These are phyloP conservation scores for Orbilia quercus DNA, from an alignment of 2,329 filamentous ascomycete genomes.

Conservation along the genomic window DNA sequence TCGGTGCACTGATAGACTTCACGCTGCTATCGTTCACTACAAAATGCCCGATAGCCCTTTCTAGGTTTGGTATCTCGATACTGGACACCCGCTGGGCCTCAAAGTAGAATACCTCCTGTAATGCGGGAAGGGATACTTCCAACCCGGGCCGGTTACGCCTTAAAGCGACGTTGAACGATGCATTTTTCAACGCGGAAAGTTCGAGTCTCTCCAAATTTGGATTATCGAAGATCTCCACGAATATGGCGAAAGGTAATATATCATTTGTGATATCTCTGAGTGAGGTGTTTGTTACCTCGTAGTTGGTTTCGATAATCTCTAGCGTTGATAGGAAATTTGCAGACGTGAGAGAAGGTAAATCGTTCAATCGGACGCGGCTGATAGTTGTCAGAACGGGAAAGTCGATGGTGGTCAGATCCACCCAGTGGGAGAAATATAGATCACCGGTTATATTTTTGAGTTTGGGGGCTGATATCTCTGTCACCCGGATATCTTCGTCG, in stretches of 20 bases:
- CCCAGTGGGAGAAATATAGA: conserved; percentile 36
- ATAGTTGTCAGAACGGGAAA: conserved; percentile 31
- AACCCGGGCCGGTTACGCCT: conserved; percentile 32
- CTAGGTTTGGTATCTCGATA: conserved; percentile 26
- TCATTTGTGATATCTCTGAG: conserved; percentile 41
- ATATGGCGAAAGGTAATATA: conserved; percentile 24
- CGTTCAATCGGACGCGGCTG: conserved; percentile 31
- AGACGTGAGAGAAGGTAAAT: conserved; percentile 26
- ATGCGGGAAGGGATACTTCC: conserved; percentile 32
- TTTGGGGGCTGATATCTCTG: conserved; percentile 35
- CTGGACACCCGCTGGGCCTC: conserved; percentile 21
- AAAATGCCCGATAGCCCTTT: conserved; percentile 31
- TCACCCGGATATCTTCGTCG: conserved; percentile 21
- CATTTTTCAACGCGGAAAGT: conserved; percentile 32
- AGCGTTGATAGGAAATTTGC: conserved; percentile 35
- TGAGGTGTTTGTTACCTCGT: conserved; percentile 44
- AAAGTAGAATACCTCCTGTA: conserved; percentile 37
- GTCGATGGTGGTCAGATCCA: conserved; percentile 37
- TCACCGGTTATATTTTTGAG: conserved; percentile 15
- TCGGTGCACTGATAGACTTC: conserved; percentile 19
- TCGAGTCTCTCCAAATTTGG: conserved; percentile 22
- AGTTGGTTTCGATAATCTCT: conserved; percentile 42
- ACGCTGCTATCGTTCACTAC: conserved; percentile 34
- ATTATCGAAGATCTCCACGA: conserved; percentile 50
- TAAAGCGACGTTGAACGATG: conserved; percentile 37